Evolutionary conservation across 1,139 yeast species (phyloP).

Genomic region (Scheffersomyces cryptocercus): DNA sequence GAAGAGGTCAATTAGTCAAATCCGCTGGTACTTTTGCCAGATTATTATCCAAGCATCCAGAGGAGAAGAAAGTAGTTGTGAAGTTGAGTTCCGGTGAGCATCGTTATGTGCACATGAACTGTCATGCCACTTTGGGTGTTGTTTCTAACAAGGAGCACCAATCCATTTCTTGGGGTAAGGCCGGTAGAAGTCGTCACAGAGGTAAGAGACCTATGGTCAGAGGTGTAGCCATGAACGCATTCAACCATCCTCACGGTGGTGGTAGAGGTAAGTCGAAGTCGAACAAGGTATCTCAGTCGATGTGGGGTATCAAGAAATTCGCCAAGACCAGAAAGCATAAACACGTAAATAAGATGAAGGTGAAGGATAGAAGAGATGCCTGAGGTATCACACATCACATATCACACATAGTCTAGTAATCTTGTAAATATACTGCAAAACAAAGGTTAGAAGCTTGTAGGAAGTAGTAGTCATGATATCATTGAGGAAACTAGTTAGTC

Average conservation of each 20-base stretch:
- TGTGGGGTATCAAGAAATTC: slow-evolving; percentile 97
- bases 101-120: slow-evolving; percentile 80
- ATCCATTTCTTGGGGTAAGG: slow-evolving; percentile 89
- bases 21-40: slow-evolving; percentile 96
- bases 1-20: slow-evolving; percentile 90
- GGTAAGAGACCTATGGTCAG: slow-evolving; percentile 95
- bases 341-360: slow-evolving; percentile 78
- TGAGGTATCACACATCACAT: slow-evolving; percentile 8
- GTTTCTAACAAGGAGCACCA: slow-evolving; percentile 96
- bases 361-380: slow-evolving; percentile 63
- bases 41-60: slow-evolving; percentile 75
- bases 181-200: slow-evolving; percentile 90
- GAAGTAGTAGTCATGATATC: not conserved
- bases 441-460: not conserved
- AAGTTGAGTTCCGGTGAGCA: slow-evolving; percentile 91
- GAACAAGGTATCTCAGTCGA: slow-evolving; percentile 88
- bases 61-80: slow-evolving; percentile 70
- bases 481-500: not conserved
- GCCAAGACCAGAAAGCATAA: slow-evolving; percentile 93
- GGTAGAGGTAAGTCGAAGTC: slow-evolving; percentile 99
- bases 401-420: not conserved
- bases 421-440: not conserved
- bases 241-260: slow-evolving; percentile 99
- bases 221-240: slow-evolving; percentile 98
- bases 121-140: slow-evolving; percentile 93